A percentile compares a stretch with the other conserved stretches of the same genome.
Evolutionary conservation across 2,329 filamentous ascomycete genomes (phyloP).

Genomic region (Chaetomiaceae sp.): DNA sequence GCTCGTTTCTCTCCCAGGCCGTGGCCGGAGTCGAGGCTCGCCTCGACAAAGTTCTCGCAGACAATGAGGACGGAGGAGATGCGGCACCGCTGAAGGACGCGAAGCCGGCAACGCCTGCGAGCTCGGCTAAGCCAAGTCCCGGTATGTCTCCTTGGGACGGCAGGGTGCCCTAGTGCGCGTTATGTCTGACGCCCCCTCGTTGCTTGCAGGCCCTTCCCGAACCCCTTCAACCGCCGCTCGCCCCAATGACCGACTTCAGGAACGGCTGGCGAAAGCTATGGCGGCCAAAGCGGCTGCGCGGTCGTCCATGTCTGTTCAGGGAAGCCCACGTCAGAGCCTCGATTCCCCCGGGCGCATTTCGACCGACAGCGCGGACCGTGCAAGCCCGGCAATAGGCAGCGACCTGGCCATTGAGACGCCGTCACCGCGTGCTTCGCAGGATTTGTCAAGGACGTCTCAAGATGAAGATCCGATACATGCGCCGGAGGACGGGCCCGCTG

Average conservation of each 20-base stretch:
- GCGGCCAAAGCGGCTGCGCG: conserved; percentile 55
- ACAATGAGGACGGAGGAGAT: conserved; percentile 56
- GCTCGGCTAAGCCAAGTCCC: conserved; percentile 32
- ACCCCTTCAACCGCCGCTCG: conserved; percentile 57
- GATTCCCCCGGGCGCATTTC: conserved; percentile 31
- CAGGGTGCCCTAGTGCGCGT: conserved; percentile 4
- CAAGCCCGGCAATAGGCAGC: conserved; percentile 16
- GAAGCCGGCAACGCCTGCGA: conserved; percentile 23
- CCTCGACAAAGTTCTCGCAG: conserved; percentile 83
- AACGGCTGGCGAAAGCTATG: conserved; percentile 81
- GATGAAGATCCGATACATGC: conserved; percentile 1
- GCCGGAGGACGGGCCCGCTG: background rate
- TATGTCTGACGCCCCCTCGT: conserved; percentile 19
- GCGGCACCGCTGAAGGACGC: conserved; percentile 25
- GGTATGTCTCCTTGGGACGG: conserved; percentile 20
- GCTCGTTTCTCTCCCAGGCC: conserved; percentile 77
- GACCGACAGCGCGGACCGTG: conserved; percentile 25
- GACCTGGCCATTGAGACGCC: conserved; percentile 15
- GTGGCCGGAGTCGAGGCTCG: conserved; percentile 91
- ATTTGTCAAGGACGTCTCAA: conserved; percentile 18
- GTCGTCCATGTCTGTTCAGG: conserved; percentile 32
- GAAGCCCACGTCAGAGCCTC: conserved; percentile 38
- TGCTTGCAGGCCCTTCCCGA: conserved; percentile 45
- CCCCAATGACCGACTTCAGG: conserved; percentile 77
- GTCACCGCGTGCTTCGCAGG: conserved; percentile 25